Evolutionary conservation across 1,284 basidiomycete species (phyloP).

Genomic region (Leccinum fallax): DNA sequence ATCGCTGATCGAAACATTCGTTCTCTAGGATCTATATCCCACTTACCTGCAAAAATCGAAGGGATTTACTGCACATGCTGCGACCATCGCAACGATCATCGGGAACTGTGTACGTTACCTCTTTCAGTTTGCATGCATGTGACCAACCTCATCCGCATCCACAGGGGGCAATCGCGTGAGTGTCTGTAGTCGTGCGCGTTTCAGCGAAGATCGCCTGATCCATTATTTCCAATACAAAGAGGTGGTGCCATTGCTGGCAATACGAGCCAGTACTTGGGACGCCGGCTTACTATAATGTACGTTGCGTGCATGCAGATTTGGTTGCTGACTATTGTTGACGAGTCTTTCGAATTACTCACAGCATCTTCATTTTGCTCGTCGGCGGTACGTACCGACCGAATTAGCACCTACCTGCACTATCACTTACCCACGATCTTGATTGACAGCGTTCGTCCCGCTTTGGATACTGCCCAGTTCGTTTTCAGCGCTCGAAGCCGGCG

Average conservation of each 20-base stretch:
- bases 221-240: constrained; percentile 33
- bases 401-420: constrained; percentile 65
- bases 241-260: constrained; percentile 84
- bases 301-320: constrained; percentile 18
- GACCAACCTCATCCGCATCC: constrained; percentile 49
- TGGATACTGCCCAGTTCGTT: constrained; percentile 82
- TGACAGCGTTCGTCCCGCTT: constrained; percentile 69
- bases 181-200: neutral
- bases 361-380: constrained; percentile 48
- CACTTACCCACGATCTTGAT: neutral
- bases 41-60: constrained; percentile 75
- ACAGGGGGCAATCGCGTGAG: constrained; percentile 72
- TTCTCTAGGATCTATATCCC: constrained; percentile 69
- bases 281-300: constrained; percentile 84
- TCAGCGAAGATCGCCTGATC: neutral
- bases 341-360: neutral
- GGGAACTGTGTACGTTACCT: constrained; percentile 76
- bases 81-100: constrained; percentile 90
- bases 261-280: constrained; percentile 83
- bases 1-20: constrained; percentile 8
- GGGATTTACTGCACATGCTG: constrained; percentile 55
- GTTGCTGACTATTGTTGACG: neutral
- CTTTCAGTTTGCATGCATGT: constrained; percentile 51
- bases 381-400: constrained; percentile 33
- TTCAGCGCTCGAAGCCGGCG: constrained; percentile 69